Evolutionary conservation across 169 alveolate genomes (phyloP).

Genomic region (Cryptosporidium parvum): DNA sequence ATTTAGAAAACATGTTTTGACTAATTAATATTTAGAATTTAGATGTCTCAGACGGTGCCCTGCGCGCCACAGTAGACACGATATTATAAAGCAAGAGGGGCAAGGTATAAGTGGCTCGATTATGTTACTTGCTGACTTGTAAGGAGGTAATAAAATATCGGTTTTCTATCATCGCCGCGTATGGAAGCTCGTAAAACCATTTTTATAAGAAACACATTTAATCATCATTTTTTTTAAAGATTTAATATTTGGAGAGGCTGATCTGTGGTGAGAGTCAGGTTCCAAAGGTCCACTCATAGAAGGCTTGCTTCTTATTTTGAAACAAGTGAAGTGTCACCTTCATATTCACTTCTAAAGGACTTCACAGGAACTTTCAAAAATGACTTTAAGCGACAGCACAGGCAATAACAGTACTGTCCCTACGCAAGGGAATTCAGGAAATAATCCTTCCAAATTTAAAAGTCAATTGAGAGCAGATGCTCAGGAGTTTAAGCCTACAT

Average conservation of each 20-base stretch:
- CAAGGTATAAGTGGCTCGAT: slow-evolving; percentile 58
- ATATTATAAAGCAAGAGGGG: slow-evolving; percentile 46
- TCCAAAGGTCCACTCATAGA: slow-evolving; percentile 59
- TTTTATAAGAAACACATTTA: slow-evolving; percentile 4
- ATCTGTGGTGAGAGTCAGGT: slow-evolving; percentile 58
- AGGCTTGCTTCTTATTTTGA: slow-evolving; percentile 64
- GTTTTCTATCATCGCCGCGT: slow-evolving; percentile 65
- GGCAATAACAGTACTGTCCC: slow-evolving; percentile 19
- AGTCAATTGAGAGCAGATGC: slow-evolving; percentile 74
- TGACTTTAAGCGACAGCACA: slow-evolving; percentile 68
- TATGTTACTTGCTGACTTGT: slow-evolving; percentile 72
- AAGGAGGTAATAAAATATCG: slow-evolving; percentile 62
- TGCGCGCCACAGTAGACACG: slow-evolving; percentile 76
- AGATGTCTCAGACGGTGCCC: slow-evolving; percentile 43
- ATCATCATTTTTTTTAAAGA: slow-evolving; percentile 19
- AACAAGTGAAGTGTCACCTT: slow-evolving; percentile 64
- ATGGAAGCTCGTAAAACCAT: slow-evolving; percentile 56
- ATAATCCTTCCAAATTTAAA: slow-evolving; percentile 44
- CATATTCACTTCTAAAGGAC: slow-evolving; percentile 48
- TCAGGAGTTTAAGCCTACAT: slow-evolving; percentile 67
- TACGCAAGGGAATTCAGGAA: slow-evolving; percentile 9
- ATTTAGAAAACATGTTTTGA: slow-evolving; percentile 7
- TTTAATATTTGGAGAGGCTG: slow-evolving; percentile 31
- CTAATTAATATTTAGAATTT: neutral
- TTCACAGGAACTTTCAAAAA: slow-evolving; percentile 9